These are phyloP conservation scores for Platanthera guangdongensis DNA, from an alignment of 106 monocot species.

Conservation along the genomic window DNA sequence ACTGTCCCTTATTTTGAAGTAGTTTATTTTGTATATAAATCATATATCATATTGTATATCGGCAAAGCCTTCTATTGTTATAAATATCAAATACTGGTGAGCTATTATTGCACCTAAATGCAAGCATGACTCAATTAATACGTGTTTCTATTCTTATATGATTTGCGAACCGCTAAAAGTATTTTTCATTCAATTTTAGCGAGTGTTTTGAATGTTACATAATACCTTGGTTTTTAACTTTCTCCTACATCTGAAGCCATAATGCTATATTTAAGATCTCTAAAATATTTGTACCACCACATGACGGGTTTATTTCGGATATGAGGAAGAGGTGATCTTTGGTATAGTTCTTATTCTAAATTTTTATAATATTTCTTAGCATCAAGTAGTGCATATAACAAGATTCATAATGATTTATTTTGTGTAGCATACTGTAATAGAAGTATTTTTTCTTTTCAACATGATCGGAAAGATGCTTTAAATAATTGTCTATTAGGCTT, in stretches of 20 bases:
- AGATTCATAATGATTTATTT: not conserved
- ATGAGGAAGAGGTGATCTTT: slow-evolving; percentile 3
- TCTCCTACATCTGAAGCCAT: not conserved
- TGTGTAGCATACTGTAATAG: not conserved
- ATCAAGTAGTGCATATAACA: not conserved
- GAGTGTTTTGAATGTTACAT: not conserved
- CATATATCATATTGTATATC: no score
- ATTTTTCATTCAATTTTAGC: not conserved
- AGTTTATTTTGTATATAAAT: no score
- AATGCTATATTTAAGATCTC: not conserved
- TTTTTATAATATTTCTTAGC: not conserved
- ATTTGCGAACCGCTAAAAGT: not conserved
- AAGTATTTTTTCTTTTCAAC: not conserved
- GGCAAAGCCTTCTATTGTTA: no score
- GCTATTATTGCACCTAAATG: no score
- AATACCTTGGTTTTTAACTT: not conserved
- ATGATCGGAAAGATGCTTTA: not conserved
- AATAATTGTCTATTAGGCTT: not conserved
- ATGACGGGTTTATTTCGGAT: not conserved
- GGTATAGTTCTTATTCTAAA: not conserved
- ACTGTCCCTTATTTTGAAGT: no score
- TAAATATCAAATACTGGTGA: no score
- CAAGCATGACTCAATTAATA: no score
- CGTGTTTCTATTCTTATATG: no score
- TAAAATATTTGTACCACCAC: not conserved